Base-by-base conservation (phyloP, 306 rosid genomes). In the Chamaecrista fasciculata region DNA sequence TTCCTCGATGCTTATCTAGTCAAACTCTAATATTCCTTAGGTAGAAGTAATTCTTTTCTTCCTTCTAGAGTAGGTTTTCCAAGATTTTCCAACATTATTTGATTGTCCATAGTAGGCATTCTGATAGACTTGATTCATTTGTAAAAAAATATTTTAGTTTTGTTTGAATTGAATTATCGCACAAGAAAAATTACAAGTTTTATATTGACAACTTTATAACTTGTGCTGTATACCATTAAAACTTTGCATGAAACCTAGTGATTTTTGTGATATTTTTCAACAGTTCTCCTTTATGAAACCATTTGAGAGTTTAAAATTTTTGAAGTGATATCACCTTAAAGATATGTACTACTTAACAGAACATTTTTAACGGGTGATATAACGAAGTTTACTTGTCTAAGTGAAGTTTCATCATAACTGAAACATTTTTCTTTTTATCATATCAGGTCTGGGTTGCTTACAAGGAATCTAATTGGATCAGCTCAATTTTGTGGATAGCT, bases 381-480 rank as follows among this genome's bases (percentile, higher is more conserved):
- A 24, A 47, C 43, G 7, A 37, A 67, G 10, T 72, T 67, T 29
- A 34, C 65, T 71, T 75, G 36, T 18, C 19, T n/a, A 28, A 24
- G 50, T 12, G 42, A 70, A 43, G 31, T 70, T 83, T 79, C 74
- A 51, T 66, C 8, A 56, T 58, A 24, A 44, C 67, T 64, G 29
- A 58, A 14, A 63, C 36, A 18, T 50, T 67, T 62, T 73, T 43
- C 50, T 67, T 62, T 73, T 43, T 36, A 25, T 71, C 72, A 63
- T 73, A 29, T 61, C 82, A 92, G 98, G 69, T 80, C 26, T 92
- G 98, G 98, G 60, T 92, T 76, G 50, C 49, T 39, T 87, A 92
- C 80, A 92, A 89, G 83, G 98, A 92, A 58, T 71, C 92, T 44
- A 86, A 72, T 73, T 86, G 92, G 89, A 59, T 81, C 68, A 75